Evolutionary conservation across 345 rosid species (phyloP).

Genomic region (Reutealis trisperma): DNA sequence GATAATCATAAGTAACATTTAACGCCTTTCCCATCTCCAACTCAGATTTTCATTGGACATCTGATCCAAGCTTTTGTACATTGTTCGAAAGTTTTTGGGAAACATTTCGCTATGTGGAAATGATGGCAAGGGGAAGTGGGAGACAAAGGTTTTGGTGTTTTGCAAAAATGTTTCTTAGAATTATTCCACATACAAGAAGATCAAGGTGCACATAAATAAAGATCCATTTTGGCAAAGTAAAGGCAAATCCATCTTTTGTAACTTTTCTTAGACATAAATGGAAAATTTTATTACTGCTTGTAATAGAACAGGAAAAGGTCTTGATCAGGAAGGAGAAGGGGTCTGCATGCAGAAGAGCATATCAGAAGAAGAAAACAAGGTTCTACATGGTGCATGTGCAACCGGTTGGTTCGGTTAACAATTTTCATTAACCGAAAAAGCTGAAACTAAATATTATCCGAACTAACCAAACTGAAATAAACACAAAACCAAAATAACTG

Average conservation of each 20-base stretch:
- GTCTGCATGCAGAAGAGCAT: background rate
- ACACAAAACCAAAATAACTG: too few species aligned
- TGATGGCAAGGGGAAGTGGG: background rate
- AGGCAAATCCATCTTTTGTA: conserved; percentile 4
- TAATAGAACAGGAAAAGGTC: background rate
- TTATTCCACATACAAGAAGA: background rate
- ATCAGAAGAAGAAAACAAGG: background rate
- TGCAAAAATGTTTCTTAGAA: background rate
- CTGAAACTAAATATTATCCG: too few species aligned
- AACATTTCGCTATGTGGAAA: background rate
- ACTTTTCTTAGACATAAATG: background rate
- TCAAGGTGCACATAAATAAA: background rate
- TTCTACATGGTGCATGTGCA: background rate
- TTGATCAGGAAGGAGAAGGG: background rate
- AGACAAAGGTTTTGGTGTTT: background rate
- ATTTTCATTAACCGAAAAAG: too few species aligned
- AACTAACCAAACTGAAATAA: too few species aligned
- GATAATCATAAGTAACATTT: background rate
- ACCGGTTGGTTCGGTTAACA: too few species aligned
- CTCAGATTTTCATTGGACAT: background rate
- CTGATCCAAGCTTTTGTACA: too few species aligned
- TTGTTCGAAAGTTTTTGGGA: background rate
- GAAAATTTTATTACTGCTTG: background rate
- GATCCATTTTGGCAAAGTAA: background rate
- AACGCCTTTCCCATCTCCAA: background rate